A percentile compares a stretch with the other conserved stretches of the same genome.
Evolutionary conservation across 2,329 filamentous ascomycete species (phyloP).

Genomic region (Diaporthe vexans): DNA sequence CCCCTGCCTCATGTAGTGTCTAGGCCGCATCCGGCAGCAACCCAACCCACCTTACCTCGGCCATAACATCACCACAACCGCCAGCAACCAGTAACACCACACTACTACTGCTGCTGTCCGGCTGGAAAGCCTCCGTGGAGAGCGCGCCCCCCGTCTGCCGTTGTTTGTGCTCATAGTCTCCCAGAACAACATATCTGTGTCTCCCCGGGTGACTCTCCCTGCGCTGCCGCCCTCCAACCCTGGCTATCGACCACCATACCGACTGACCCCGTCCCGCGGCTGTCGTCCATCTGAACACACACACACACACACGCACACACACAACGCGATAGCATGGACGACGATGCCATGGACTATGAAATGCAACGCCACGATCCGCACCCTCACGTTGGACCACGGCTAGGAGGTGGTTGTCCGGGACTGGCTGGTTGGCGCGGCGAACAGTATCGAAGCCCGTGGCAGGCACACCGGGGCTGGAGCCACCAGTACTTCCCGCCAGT

Average conservation of each 20-base stretch:
- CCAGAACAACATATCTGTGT: neutral
- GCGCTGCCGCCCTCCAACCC: neutral
- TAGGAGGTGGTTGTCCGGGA: conserved; percentile 36
- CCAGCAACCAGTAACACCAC: neutral
- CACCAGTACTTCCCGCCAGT: conserved; percentile 34
- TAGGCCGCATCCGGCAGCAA: conserved; percentile 26
- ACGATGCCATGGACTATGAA: conserved; percentile 53
- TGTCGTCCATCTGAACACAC: neutral
- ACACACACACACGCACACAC: neutral
- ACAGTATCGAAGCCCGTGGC: conserved; percentile 27
- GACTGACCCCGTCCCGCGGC: neutral
- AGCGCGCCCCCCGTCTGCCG: too few relatives aligned
- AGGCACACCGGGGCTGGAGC: conserved; percentile 31
- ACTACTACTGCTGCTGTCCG: neutral
- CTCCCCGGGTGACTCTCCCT: neutral
- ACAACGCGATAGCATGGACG: conserved; percentile 31
- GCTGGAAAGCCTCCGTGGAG: neutral
- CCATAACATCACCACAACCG: conserved; percentile 31
- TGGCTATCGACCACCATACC: neutral
- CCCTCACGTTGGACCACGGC: conserved; percentile 35
- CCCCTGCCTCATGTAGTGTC: conserved; percentile 23
- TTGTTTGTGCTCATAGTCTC: neutral
- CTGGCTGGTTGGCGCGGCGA: conserved; percentile 37
- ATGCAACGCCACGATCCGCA: conserved; percentile 47
- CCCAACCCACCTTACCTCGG: conserved; percentile 1